These are phyloP conservation scores for Venustampulla echinocandica DNA, from an alignment of 495 filamentous ascomycete species.

Conservation along the genomic window DNA sequence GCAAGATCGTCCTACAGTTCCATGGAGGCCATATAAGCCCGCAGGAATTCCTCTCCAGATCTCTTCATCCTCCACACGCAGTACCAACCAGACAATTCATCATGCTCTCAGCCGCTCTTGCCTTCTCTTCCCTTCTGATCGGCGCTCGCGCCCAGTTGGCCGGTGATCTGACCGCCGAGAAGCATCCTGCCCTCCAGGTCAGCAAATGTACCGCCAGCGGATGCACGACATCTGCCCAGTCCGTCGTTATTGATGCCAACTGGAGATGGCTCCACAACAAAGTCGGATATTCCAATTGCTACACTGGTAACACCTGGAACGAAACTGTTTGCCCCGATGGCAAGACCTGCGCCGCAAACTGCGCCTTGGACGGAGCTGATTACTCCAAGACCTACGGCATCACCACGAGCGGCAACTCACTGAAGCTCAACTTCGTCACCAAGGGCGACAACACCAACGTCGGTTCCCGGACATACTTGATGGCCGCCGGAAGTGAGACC, in stretches of 20 bases:
- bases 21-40: conserved; percentile 13
- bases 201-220: conserved; percentile 37
- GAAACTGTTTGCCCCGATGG: conserved; percentile 45
- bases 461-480: conserved; percentile 54
- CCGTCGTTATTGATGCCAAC: conserved; percentile 56
- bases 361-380: conserved; percentile 52
- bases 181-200: conserved; percentile 41
- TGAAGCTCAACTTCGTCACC: conserved; percentile 51
- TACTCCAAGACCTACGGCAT: conserved; percentile 51
- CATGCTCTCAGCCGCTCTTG: conserved; percentile 17
- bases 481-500: conserved; percentile 35
- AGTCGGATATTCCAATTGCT: conserved; percentile 53
- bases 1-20: neutral
- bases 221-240: conserved; percentile 21
- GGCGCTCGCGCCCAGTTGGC: conserved; percentile 21
- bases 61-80: conserved; percentile 1
- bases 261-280: conserved; percentile 53
- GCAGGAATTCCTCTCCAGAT: neutral
- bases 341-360: conserved; percentile 47
- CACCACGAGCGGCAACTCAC: conserved; percentile 39
- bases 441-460: conserved; percentile 31
- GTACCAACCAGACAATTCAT: conserved; percentile 10
- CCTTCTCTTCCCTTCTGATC: conserved; percentile 19
- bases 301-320: conserved; percentile 53
- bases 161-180: conserved; percentile 30